phyloP scores from a whole-genome alignment of 2,329 filamentous ascomycete species.

The Stagonosporopsis chrysanthemi region DNA sequence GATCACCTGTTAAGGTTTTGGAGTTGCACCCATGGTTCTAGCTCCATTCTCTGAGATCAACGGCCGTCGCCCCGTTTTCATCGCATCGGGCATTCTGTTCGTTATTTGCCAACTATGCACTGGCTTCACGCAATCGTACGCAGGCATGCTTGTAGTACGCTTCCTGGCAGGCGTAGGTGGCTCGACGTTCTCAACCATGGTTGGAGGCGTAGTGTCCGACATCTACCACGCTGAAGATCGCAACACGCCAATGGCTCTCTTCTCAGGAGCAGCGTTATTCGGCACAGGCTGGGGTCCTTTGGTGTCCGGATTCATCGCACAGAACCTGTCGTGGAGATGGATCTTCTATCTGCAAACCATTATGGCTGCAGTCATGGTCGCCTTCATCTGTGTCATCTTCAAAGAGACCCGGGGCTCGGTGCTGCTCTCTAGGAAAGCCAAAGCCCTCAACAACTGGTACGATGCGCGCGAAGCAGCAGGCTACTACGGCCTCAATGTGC shows the following conservation, averaged over 20 bases:
- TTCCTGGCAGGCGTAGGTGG: constrained; percentile 81
- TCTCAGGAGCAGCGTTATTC: constrained; percentile 78
- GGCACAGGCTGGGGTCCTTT: constrained; percentile 84
- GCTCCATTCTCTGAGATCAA: constrained; percentile 90
- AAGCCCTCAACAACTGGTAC: constrained; percentile 79
- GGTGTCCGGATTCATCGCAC: constrained; percentile 72
- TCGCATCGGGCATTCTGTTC: constrained; percentile 75
- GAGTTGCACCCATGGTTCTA: constrained; percentile 82
- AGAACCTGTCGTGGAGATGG: constrained; percentile 79
- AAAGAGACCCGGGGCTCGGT: constrained; percentile 84
- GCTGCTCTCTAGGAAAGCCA: constrained; percentile 77
- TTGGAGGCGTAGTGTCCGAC: constrained; percentile 90
- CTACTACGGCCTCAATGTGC: constrained; percentile 62
- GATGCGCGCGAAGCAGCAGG: constrained; percentile 73
- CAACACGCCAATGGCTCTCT: constrained; percentile 90
- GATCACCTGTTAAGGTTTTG: constrained; percentile 67
- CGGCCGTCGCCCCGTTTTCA: constrained; percentile 83
- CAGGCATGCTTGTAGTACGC: constrained; percentile 76
- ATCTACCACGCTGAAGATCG: constrained; percentile 79
- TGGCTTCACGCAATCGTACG: constrained; percentile 72
- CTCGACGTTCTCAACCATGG: constrained; percentile 84
- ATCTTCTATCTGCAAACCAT: constrained; percentile 88
- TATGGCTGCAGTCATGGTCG: constrained; percentile 67
- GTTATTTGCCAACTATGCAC: constrained; percentile 76
- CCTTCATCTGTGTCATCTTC: constrained; percentile 73